Evolutionary conservation across 805 yeast genomes (phyloP).

Genomic region (Teunomyces cretensis): DNA sequence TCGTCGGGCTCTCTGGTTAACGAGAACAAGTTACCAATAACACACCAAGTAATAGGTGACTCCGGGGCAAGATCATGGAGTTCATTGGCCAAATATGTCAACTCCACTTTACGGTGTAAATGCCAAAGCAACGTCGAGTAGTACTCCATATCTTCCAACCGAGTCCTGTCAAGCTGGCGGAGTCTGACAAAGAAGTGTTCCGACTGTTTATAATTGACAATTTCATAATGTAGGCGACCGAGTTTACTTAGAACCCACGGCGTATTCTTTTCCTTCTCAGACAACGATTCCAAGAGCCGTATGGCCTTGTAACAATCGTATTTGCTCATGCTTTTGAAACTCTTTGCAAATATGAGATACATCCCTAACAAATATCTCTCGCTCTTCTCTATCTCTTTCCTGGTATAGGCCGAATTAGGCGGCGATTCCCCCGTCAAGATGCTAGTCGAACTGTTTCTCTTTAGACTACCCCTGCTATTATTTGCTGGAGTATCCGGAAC

Average conservation of each 20-base stretch:
- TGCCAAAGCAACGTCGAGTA: constrained; percentile 94
- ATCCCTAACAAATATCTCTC: constrained; percentile 47
- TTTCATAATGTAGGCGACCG: constrained; percentile 83
- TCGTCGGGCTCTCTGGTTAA: constrained; percentile 81
- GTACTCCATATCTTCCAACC: constrained; percentile 86
- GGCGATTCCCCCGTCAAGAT: background rate
- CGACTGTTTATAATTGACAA: constrained; percentile 79
- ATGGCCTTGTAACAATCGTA: constrained; percentile 84
- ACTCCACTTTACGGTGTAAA: constrained; percentile 71
- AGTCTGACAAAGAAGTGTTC: constrained; percentile 61
- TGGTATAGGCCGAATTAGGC: constrained; percentile 8
- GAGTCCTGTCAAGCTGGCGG: constrained; percentile 69
- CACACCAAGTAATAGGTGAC: constrained; percentile 89
- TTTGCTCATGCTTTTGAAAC: constrained; percentile 56
- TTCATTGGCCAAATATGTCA: constrained; percentile 83
- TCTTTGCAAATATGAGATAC: constrained; percentile 57
- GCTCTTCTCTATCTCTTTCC: constrained; percentile 26
- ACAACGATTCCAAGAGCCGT: constrained; percentile 61
- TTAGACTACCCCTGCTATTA: constrained; percentile 6
- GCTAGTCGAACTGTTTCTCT: constrained; percentile 8
- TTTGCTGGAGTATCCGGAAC: constrained; percentile 6
- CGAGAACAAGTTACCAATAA: constrained; percentile 85
- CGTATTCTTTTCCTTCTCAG: constrained; percentile 60
- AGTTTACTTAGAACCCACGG: constrained; percentile 84
- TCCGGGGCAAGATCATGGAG: constrained; percentile 60